Percentiles rank a stretch among this genome's conserved stretches.
These are phyloP conservation scores for Pseudocercospora cruenta DNA, from an alignment of 2,329 filamentous ascomycete genomes.

Conservation along the genomic window DNA sequence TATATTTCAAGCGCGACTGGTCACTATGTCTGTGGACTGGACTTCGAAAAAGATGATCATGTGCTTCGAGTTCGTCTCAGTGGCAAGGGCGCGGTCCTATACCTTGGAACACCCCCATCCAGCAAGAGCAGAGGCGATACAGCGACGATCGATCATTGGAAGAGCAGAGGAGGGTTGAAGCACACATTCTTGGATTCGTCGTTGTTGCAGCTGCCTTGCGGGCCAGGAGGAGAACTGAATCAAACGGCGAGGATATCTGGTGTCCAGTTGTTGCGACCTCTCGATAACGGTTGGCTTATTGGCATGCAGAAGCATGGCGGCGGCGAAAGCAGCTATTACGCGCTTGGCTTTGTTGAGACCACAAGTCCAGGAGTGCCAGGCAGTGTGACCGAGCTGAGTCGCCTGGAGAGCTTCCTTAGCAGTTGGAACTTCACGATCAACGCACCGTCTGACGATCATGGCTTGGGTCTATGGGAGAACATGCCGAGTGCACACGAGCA, in stretches of 20 bases:
- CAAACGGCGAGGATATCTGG: slow-evolving; percentile 31
- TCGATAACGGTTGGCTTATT: slow-evolving; percentile 35
- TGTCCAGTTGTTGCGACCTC: slow-evolving; percentile 37
- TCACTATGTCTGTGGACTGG: slow-evolving; percentile 41
- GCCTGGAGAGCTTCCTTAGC: slow-evolving; percentile 38
- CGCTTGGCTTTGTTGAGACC: slow-evolving; percentile 35
- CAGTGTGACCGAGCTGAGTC: slow-evolving; percentile 33
- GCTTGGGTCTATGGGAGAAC: slow-evolving; percentile 37
- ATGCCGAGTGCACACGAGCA: slow-evolving; percentile 40
- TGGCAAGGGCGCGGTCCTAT: slow-evolving; percentile 40
- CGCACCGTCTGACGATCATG: slow-evolving; percentile 23
- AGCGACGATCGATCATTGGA: slow-evolving; percentile 38
- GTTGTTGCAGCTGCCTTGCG: slow-evolving; percentile 20
- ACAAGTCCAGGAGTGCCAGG: slow-evolving; percentile 22
- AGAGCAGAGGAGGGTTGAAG: slow-evolving; percentile 37
- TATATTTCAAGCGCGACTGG: slow-evolving; percentile 38
- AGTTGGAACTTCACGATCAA: slow-evolving; percentile 35
- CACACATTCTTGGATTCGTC: slow-evolving; percentile 39
- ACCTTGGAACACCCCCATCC: slow-evolving; percentile 37
- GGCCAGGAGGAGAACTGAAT: background rate
- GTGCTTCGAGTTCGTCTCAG: slow-evolving; percentile 39
- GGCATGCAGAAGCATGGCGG: slow-evolving; percentile 38
- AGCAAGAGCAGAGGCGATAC: slow-evolving; percentile 2
- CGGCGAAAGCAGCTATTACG: slow-evolving; percentile 35
- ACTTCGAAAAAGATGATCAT: slow-evolving; percentile 40